These are phyloP conservation scores for Aspergillus melleus DNA, from an alignment of 2,329 filamentous ascomycete genomes.

Conservation along the genomic window DNA sequence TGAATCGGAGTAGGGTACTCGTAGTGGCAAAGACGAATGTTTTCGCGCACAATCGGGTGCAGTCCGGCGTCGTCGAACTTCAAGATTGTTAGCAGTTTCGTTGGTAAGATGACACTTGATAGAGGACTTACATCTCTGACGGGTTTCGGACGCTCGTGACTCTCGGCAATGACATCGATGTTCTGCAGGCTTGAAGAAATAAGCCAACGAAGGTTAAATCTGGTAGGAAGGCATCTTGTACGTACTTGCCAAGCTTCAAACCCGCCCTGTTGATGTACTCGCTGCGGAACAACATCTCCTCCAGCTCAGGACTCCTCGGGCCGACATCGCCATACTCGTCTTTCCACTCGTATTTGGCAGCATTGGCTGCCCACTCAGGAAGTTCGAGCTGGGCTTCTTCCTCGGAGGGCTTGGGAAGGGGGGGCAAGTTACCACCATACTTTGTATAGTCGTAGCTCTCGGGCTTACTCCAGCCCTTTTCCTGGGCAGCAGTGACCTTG, in stretches of 20 bases:
- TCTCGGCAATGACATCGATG: conserved; percentile 54
- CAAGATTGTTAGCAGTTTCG: conserved; percentile 25
- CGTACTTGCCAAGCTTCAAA: conserved; percentile 64
- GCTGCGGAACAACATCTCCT: conserved; percentile 70
- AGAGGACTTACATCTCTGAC: conserved; percentile 49
- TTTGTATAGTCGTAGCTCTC: conserved; percentile 39
- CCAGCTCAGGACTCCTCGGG: conserved; percentile 68
- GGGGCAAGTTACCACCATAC: conserved; percentile 23
- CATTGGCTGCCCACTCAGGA: conserved; percentile 56
- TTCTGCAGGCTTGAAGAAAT: conserved; percentile 40
- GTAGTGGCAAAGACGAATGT: conserved; percentile 73
- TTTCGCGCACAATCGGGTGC: conserved; percentile 79
- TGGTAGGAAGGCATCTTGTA: conserved; percentile 11
- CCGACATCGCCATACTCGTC: conserved; percentile 86
- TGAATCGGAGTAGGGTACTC: conserved; percentile 80
- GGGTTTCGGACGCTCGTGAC: conserved; percentile 48
- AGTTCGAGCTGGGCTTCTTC: conserved; percentile 20
- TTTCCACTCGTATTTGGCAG: conserved; percentile 76
- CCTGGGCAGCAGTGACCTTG: conserved; percentile 31
- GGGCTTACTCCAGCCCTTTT: conserved; percentile 41
- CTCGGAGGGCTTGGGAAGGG: conserved; percentile 18
- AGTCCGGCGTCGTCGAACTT: conserved; percentile 76
- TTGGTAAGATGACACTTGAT: background rate
- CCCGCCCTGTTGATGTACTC: conserved; percentile 56
- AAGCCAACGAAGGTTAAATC: background rate